Conservation (phyloP, 2,329 filamentous ascomycete genomes). For the Diaporthe amygdali region DNA sequence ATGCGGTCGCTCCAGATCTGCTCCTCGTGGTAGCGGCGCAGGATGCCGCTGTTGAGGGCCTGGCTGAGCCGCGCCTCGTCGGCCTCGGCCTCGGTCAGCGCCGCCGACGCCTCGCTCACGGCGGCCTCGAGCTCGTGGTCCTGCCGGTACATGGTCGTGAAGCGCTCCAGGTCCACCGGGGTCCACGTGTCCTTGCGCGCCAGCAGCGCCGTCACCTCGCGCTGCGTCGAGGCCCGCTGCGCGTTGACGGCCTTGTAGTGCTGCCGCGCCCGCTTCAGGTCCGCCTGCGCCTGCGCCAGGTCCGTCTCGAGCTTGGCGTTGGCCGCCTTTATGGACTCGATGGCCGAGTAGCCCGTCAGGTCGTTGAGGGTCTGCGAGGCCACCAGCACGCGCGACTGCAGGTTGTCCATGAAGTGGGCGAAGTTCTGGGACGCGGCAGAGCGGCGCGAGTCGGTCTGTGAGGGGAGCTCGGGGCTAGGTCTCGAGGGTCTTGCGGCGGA, state of each 20-base stretch:
- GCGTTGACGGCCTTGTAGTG: constrained; percentile 84
- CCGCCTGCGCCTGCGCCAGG: constrained; percentile 63
- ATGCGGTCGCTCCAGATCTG: constrained; percentile 99
- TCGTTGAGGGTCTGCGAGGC: constrained; percentile 91
- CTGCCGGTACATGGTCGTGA: constrained; percentile 88
- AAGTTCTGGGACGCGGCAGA: constrained; percentile 55
- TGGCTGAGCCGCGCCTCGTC: constrained; percentile 79
- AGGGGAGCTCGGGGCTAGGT: constrained; percentile 45
- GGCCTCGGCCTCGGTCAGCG: constrained; percentile 76
- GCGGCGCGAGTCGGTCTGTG: constrained; percentile 49
- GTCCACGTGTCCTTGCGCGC: constrained; percentile 95
- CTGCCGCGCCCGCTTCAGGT: constrained; percentile 74
- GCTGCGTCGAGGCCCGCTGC: constrained; percentile 85
- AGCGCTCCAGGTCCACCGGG: constrained; percentile 85
- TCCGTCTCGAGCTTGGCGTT: constrained; percentile 72
- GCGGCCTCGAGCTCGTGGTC: constrained; percentile 93
- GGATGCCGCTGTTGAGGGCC: constrained; percentile 79
- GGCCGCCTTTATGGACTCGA: constrained; percentile 81
- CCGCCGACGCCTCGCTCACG: constrained; percentile 74
- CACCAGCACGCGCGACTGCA: constrained; percentile 83
- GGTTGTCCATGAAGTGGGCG: constrained; percentile 81
- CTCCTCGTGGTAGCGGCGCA: constrained; percentile 95
- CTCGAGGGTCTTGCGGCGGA: constrained; percentile 1
- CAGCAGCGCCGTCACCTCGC: constrained; percentile 92
- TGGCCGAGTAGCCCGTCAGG: constrained; percentile 90